Evolutionary conservation across 805 yeast species (phyloP), one percentile per base, ranked within the genome.

Genomic region (Nakazawaea ernobii): DNA sequence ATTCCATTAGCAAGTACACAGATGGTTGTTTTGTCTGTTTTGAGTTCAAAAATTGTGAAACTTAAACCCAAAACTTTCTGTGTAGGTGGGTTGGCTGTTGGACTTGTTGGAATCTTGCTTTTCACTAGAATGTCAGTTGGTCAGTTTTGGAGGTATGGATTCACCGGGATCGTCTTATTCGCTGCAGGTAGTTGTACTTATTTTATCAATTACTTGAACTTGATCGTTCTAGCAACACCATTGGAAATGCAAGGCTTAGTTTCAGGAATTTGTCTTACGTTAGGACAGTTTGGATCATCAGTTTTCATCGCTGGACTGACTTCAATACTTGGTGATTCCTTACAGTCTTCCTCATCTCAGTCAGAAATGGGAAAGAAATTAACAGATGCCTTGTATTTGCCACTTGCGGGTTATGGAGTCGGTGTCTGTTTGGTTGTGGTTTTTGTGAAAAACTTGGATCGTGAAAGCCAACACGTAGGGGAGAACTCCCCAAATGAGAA

Each of bases 191-290:
- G 53, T 1, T 68, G 67, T 37, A 44, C 62, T 1, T 69, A 59
- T 50, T 67, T 65, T 53, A 59, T 67, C 32, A 59, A 67, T 2
- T 70, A 62, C 43, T 46, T 63, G 36, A 65, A 59, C 32, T 59
- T 64, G 6, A 53, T 69, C 8, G 55, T 60, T 50, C 38, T 59
- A 35, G 42, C 60, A 17, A 63, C 73, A 8, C 75, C 77, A 0
- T 39, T 54, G 4, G 66, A 67, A 44, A 49, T 67, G 11, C 74
- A 70, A 45, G 75, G 72, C n/a, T 62, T 66, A 24, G 69, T 70
- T 2, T 49, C 66, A 8, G 75, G 71, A 1, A 52, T 69, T 6
- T 55, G 60, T 32, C 67, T 61, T 48, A 67, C 74, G 0, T 49
- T 57, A 8, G 65, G 63, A 1, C 74, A 70, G 53, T 47, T 68